Base-by-base conservation (phyloP, 164 flowering plant genomes). In the Saururus chinensis region DNA sequence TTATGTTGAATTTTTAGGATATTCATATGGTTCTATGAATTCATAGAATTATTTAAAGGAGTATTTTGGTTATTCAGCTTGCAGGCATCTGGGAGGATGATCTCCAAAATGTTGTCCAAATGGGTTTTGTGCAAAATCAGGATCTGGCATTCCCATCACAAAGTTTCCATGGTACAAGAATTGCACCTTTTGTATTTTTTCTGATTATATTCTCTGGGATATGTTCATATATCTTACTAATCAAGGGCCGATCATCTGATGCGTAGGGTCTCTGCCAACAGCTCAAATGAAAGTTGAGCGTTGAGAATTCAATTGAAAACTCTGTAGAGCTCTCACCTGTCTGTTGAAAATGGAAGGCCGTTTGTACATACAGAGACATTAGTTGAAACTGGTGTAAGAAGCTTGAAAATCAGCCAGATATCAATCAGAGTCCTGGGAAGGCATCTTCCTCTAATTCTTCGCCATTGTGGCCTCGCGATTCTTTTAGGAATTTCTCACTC, bases 51-150 rank as follows among this genome's bases (percentile, higher is more conserved):
- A 16, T 57, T 30, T 48, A 40, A 56, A 25, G 42, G 37, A 55
- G 49, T 23, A 35, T 30, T 57, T 4, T 23, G 23, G 42, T 45
- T 45, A 58, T 76, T 7, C 82, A 89, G 96, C 70, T 73, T 49
- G 65, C 90, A 19, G 19, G 76, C 40, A 70, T 79, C 61, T 86
- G 87, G 86, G 96, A 81, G 64, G 92, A 88, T 60, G 98, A 92
- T 56, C 96, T 92, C 40, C 90, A 89, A 62, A 89, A 82, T 52
- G 65, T 92, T 56, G 95, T 92, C 61, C 90, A 86, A 62, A 92
- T 88, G 98, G 98, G 92, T 55, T 85, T 85, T 49, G 84, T 80
- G 51, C 90, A 80, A 66, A 71, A 70, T 20, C 80, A 66, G 58
- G 70, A 66, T 60, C 24, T 52, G 8, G 60, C 25, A 65, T 74